Evolutionary conservation across 495 filamentous ascomycete genomes (phyloP), one percentile per base, ranked within the genome.

Genomic region (Xylaria bambusicola): DNA sequence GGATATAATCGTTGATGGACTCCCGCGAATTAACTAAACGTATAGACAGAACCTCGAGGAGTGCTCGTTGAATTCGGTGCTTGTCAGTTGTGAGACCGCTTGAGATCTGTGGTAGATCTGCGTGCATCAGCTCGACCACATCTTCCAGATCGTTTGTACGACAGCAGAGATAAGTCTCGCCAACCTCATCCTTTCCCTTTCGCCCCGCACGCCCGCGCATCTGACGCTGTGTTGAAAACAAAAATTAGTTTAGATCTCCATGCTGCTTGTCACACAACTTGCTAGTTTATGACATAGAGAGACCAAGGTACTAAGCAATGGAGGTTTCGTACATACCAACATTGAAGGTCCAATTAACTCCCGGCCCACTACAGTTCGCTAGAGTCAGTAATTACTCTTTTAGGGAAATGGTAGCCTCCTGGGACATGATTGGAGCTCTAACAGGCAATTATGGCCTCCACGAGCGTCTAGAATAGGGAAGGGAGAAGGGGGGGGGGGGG

Each of bases 201-300:
- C 90, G 85, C 24, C 90, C 90, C 21, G 90, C 90, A 56, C 90
- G 82, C 12, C 90, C 90, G 63, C 89, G 84, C 90, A 93, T 94
- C 73, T 94, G 90, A 36, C 89, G 83, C 9, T n/a, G n/a, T n/a
- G n/a, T n/a, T n/a, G n/a, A n/a, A n/a, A n/a, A n/a, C n/a, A n/a
- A n/a, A n/a, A n/a, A n/a, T n/a, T n/a, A n/a, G n/a, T n/a, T n/a
- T n/a, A n/a, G n/a, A n/a, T n/a, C n/a, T n/a, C n/a, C n/a, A n/a
- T n/a, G n/a, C n/a, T n/a, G n/a, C n/a, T n/a, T n/a, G n/a, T n/a
- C n/a, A n/a, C n/a, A n/a, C n/a, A n/a, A n/a, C n/a, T n/a, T n/a
- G n/a, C n/a, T n/a, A n/a, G n/a, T n/a, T n/a, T n/a, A n/a, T n/a
- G n/a, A n/a, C n/a, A n/a, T n/a, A n/a, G n/a, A n/a, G n/a, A n/a